Base-by-base conservation (phyloP, 495 filamentous ascomycete species). In the Penicillium chermesinum region DNA sequence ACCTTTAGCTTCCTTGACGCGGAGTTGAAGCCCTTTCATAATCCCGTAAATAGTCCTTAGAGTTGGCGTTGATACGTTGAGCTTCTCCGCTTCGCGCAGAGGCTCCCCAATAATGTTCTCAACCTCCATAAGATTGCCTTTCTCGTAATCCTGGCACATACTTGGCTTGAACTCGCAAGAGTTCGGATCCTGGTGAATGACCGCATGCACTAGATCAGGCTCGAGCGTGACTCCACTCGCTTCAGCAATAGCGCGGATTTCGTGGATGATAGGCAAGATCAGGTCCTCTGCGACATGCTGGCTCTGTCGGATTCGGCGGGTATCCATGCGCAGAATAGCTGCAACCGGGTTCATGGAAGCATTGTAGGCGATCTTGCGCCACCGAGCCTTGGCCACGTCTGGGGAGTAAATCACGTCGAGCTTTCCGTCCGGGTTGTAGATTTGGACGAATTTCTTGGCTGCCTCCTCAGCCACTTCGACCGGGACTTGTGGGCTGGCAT, bases 131-230 rank as follows among this genome's bases (percentile, higher is more conserved):
- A 38, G 34, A 16, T 46, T 46, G 15, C 44, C 44, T 19, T 46
- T 76, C 27, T 63, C 43, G 20, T 63, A 46, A 58, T 76, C 74
- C 41, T 69, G 58, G 8, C 54, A 47, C 75, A 78, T 78, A 48
- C 71, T 74, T 1, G 75, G 75, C 32, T 50, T 53, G 15, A 76
- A 64, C 35, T 62, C 69, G 21, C 60, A 52, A n/a, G 67, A 64
- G 1, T 30, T 32, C 12, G 67, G 61, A 50, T 77, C 73, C 7
- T 60, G 44, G 12, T 52, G 42, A 33, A 75, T 65, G 52, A 67
- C 58, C 7, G 33, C 35, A 46, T 70, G 62, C 9, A 64, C 52
- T 15, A 72, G 46, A 20, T 64, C 64, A 5, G 54, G 58, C 10
- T 56, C 52, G 13, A 78, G 52, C 15, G 57, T 46, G 12, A 70